Conservation (phyloP, 306 rosid species). For the Begonia peltatifolia region DNA sequence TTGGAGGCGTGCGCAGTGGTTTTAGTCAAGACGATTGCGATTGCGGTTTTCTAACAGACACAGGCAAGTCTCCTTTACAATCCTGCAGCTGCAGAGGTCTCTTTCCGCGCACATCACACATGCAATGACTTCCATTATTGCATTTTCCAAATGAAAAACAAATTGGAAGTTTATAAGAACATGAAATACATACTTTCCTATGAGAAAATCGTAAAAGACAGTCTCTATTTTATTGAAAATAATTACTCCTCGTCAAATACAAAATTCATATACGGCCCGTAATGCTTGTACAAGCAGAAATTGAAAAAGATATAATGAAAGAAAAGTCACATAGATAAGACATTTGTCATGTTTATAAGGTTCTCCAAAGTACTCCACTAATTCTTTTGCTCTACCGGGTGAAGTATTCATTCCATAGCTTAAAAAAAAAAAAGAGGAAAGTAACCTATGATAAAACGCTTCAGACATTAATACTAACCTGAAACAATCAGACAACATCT, state of each 20-base stretch:
- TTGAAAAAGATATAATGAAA: conserved; percentile 1
- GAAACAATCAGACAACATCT: conserved; percentile 85
- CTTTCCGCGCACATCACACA: too few relatives aligned
- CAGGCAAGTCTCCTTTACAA: too few relatives aligned
- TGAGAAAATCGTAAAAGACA: too few relatives aligned
- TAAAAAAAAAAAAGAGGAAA: conserved; percentile 13
- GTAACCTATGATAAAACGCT: neutral
- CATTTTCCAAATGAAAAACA: too few relatives aligned
- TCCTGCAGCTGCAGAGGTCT: too few relatives aligned
- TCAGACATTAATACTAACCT: conserved; percentile 55
- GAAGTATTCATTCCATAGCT: conserved; percentile 86
- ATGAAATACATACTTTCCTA: too few relatives aligned
- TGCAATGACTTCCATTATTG: too few relatives aligned
- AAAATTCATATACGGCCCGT: neutral
- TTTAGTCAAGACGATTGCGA: too few relatives aligned
- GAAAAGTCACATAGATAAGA: conserved; percentile 41
- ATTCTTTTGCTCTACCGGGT: conserved; percentile 60
- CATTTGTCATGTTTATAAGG: conserved; percentile 46
- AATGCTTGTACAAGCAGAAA: neutral
- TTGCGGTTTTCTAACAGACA: too few relatives aligned
- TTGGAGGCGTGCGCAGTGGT: too few relatives aligned
- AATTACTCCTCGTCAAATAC: neutral
- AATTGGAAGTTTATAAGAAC: neutral
- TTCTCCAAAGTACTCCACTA: conserved; percentile 88
- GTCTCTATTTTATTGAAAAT: too few relatives aligned